Percentiles rank a stretch among this genome's conserved stretches.
These are phyloP conservation scores for Penicillium goetzii DNA, from an alignment of 495 filamentous ascomycete genomes.

Conservation along the genomic window DNA sequence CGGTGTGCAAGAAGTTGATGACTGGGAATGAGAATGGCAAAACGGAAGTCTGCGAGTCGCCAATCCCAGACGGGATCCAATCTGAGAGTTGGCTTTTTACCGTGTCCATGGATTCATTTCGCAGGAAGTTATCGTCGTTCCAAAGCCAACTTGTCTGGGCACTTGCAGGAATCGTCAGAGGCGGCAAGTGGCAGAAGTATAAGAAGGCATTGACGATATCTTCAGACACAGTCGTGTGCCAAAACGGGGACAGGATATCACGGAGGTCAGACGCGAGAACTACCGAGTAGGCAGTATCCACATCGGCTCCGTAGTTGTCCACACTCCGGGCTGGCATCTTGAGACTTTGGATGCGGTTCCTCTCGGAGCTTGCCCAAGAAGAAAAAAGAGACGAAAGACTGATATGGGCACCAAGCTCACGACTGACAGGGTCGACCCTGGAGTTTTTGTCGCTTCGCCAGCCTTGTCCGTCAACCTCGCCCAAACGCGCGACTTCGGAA, in stretches of 20 bases:
- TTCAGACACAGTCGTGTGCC: conserved; percentile 31
- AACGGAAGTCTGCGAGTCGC: conserved; percentile 16
- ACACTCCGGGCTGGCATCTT: conserved; percentile 67
- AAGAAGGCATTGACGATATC: conserved; percentile 69
- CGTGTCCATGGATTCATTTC: conserved; percentile 45
- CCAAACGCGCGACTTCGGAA: conserved; percentile 77
- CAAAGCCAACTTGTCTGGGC: conserved; percentile 36
- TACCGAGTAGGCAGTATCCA: conserved; percentile 79
- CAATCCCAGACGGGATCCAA: conserved; percentile 27
- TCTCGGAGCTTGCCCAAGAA: conserved; percentile 67
- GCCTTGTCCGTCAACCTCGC: conserved; percentile 70
- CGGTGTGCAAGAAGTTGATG: conserved; percentile 39
- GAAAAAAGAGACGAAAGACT: conserved; percentile 34
- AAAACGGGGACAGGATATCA: conserved; percentile 61
- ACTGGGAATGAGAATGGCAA: conserved; percentile 33
- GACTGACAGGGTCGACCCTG: neutral
- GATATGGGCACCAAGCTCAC: conserved; percentile 26
- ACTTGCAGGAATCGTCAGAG: conserved; percentile 30
- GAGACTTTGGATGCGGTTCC: conserved; percentile 47
- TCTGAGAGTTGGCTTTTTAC: conserved; percentile 27
- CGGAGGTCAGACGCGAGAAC: conserved; percentile 79
- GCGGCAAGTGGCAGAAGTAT: conserved; percentile 71
- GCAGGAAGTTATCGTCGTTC: conserved; percentile 50
- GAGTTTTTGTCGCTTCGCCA: conserved; percentile 56
- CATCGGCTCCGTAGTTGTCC: conserved; percentile 56